phyloP scores from a whole-genome alignment of 306 rosid genomes.

The Trifolium fragiferum region DNA sequence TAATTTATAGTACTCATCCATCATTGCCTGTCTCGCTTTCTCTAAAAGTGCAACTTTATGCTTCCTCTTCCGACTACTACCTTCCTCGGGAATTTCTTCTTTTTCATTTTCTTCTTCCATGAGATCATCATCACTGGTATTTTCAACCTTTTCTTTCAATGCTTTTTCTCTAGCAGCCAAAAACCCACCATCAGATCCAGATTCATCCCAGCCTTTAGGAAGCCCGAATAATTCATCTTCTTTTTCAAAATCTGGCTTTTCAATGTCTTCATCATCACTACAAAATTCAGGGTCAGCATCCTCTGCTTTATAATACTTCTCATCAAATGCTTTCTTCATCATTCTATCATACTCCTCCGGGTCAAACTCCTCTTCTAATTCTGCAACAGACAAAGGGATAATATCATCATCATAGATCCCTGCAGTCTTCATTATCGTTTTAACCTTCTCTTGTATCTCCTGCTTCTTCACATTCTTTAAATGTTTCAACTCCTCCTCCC shows the following conservation, averaged over 20 bases:
- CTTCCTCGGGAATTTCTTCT: constrained; percentile 47
- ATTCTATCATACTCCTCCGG: constrained; percentile 85
- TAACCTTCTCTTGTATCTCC: constrained; percentile 76
- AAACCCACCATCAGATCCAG: constrained; percentile 67
- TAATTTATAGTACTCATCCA: constrained; percentile 89
- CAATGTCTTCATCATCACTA: constrained; percentile 56
- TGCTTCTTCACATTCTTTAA: constrained; percentile 91
- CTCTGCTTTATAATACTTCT: constrained; percentile 67
- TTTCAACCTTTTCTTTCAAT: constrained; percentile 56
- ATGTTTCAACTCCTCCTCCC: constrained; percentile 91
- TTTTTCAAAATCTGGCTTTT: constrained; percentile 85
- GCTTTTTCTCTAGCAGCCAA: constrained; percentile 67
- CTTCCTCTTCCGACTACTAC: constrained; percentile 70
- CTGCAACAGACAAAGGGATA: constrained; percentile 56
- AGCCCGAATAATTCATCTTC: no score
- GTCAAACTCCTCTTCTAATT: constrained; percentile 83
- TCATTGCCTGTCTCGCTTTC: constrained; percentile 80
- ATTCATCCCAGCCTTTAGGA: constrained; percentile 70
- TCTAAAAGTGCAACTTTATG: constrained; percentile 76
- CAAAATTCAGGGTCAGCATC: constrained; percentile 65
- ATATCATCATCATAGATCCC: constrained; percentile 71
- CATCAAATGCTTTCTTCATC: constrained; percentile 79
- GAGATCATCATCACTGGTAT: constrained; percentile 43
- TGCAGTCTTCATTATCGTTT: constrained; percentile 69
- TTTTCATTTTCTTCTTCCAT: constrained; percentile 44